These are phyloP conservation scores for Coemansia sp. DNA, from an alignment of 192 early-diverging fungal species.

Conservation along the genomic window DNA sequence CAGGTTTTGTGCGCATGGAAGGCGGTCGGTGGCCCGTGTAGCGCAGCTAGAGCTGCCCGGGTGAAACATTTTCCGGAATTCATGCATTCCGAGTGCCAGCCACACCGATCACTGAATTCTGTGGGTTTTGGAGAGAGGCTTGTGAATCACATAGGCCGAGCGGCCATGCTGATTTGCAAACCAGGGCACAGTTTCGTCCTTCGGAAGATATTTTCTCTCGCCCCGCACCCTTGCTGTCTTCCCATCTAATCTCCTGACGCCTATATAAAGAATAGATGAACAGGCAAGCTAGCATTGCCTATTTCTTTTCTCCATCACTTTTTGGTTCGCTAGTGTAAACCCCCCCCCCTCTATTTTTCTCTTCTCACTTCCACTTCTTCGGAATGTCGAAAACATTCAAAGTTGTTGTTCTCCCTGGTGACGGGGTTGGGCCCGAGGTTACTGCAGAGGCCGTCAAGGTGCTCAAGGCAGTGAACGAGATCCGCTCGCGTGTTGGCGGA, in stretches of 20 bases:
- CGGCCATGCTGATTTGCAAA: neutral
- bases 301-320: constrained; percentile 20
- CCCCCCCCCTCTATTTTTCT: constrained; percentile 1
- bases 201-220: neutral
- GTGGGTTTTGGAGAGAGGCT: neutral
- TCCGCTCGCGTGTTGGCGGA: constrained; percentile 60
- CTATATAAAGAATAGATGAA: neutral
- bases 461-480: constrained; percentile 71
- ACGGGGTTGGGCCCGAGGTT: constrained; percentile 96
- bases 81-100: neutral
- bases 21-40: constrained; percentile 18
- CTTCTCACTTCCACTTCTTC: neutral
- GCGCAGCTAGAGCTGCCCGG: neutral
- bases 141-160: neutral
- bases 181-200: neutral
- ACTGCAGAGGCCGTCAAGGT: constrained; percentile 88
- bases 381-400: constrained; percentile 52
- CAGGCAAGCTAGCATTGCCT: neutral
- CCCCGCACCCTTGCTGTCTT: neutral
- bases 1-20: constrained; percentile 47
- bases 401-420: constrained; percentile 84
- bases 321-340: constrained; percentile 8
- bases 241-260: neutral
- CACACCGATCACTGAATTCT: neutral
- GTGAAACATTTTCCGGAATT: constrained; percentile 6